Evolutionary conservation across 2,329 filamentous ascomycete species (phyloP).

Genomic region (Stachybotrys chartarum): DNA sequence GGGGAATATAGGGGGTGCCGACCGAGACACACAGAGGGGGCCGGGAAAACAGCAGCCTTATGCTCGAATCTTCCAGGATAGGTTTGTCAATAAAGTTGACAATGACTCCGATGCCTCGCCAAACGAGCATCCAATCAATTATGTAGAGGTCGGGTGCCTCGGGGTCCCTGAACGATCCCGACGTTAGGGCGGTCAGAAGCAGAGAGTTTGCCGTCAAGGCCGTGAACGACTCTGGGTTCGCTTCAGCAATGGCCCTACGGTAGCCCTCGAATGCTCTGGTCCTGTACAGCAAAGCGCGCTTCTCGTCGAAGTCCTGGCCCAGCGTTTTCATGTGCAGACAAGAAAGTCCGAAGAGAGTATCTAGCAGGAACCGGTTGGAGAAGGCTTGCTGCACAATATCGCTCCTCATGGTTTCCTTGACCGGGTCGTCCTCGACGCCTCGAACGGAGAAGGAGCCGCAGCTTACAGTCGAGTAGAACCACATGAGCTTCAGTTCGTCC

Average conservation of each 20-base stretch:
- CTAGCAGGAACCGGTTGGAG: conserved; percentile 45
- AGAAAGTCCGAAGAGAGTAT: conserved; percentile 44
- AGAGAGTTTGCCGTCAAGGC: conserved; percentile 46
- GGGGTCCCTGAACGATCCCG: conserved; percentile 42
- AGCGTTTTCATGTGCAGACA: conserved; percentile 40
- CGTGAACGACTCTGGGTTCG: conserved; percentile 36
- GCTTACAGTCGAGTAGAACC: conserved; percentile 45
- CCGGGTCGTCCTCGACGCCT: conserved; percentile 12
- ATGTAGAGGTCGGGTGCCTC: conserved; percentile 39
- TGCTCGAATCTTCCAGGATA: conserved; percentile 2
- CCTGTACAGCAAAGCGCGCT: conserved; percentile 36
- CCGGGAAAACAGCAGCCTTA: conserved; percentile 34
- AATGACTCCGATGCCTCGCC: conserved; percentile 39
- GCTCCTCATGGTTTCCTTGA: conserved; percentile 32
- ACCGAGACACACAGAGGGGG: conserved; percentile 39
- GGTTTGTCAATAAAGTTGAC: conserved; percentile 26
- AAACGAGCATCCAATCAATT: conserved; percentile 49
- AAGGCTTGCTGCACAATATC: conserved; percentile 44
- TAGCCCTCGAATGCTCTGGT: conserved; percentile 43
- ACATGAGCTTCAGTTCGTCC: conserved; percentile 46
- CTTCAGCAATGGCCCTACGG: conserved; percentile 40
- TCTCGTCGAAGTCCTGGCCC: conserved; percentile 27
- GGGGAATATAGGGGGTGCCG: conserved; percentile 33
- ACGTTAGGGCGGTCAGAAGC: conserved; percentile 42
- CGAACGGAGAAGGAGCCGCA: conserved; percentile 36